phyloP scores from a whole-genome alignment of 2,329 filamentous ascomycete genomes.

The Colletotrichum lini region DNA sequence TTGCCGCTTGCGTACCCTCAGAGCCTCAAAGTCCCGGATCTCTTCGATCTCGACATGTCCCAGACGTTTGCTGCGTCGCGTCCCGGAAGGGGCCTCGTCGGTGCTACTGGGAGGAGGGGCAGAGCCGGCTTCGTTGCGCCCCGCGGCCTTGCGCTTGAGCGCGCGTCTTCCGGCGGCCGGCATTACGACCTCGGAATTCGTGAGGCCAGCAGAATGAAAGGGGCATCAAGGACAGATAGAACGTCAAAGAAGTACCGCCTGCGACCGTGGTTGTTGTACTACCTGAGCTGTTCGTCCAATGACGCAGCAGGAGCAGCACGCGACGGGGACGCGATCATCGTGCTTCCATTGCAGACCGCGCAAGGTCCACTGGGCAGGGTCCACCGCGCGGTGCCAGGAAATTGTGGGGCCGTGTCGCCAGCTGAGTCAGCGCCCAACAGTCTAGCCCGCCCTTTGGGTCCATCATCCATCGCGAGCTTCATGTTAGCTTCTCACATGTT shows the following conservation, averaged over 20 bases:
- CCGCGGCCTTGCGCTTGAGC: neutral
- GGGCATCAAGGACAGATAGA: neutral
- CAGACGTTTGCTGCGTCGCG: conserved; percentile 28
- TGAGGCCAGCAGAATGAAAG: neutral
- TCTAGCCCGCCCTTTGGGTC: neutral
- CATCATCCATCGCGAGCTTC: no score
- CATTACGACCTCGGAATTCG: neutral
- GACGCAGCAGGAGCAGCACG: neutral
- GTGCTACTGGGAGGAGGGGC: neutral
- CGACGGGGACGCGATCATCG: conserved; percentile 6
- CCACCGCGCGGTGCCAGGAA: neutral
- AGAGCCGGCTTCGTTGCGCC: neutral
- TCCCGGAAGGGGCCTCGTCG: neutral
- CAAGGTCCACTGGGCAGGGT: neutral
- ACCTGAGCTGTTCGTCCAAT: conserved; percentile 9
- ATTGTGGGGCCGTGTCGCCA: neutral
- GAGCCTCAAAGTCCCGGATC: neutral
- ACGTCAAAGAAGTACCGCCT: neutral
- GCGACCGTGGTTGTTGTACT: neutral
- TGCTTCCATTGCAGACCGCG: neutral
- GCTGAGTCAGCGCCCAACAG: conserved; percentile 2
- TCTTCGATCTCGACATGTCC: conserved; percentile 13
- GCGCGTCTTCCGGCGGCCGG: neutral
- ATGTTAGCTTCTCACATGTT: neutral
- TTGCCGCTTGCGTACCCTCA: neutral